Base-by-base conservation (phyloP, 352 stramenopile species). In the Globisporangium sylvaticum region DNA sequence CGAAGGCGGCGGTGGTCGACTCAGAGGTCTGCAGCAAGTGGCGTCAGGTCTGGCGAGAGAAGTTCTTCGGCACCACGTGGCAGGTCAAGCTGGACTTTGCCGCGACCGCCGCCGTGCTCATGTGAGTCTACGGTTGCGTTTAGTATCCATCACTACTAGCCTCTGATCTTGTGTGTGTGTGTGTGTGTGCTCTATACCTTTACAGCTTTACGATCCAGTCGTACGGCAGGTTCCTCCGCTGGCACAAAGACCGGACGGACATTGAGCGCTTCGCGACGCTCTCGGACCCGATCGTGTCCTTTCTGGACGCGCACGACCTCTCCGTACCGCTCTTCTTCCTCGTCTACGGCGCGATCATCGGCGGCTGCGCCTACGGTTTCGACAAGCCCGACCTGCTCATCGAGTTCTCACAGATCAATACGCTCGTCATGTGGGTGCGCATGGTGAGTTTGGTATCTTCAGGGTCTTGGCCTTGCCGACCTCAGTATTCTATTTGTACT, bases 351-450 rank as follows among this genome's bases (percentile, higher is more conserved):
- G 39, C 68, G 15, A 55, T 83, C 15, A 32, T 75, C 32, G 34
- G 58, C 12, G 63, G 63, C 8, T 60, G 67, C 58, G 52, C 73
- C 34, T 83, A 83, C 59, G 52, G 54, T 5, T 65, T 64, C 57
- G 70, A 71, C 54, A 80, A 76, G 20, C 73, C 76, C 10, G 71
- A 80, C 27, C 7, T 80, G 15, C 66, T 83, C 31, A 53, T 80
- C 22, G 73, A 80, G 64, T 70, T 69, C 42, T 57, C 65, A 0
- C 76, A 83, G 58, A 78, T 71, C 14, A 68, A 73, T 32, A 66
- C 71, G 8, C 57, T 73, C 39, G 68, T 80, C 7, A 72, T 80
- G 20, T 80, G 68, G 70, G 63, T 78, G 14, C 65, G 76, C 34
- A 83, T 83, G 76, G 42, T 75, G 64, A 14, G 59, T 29, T 44